Conservation (phyloP, 139 green algal species). For the Yamagishiella unicocca region DNA sequence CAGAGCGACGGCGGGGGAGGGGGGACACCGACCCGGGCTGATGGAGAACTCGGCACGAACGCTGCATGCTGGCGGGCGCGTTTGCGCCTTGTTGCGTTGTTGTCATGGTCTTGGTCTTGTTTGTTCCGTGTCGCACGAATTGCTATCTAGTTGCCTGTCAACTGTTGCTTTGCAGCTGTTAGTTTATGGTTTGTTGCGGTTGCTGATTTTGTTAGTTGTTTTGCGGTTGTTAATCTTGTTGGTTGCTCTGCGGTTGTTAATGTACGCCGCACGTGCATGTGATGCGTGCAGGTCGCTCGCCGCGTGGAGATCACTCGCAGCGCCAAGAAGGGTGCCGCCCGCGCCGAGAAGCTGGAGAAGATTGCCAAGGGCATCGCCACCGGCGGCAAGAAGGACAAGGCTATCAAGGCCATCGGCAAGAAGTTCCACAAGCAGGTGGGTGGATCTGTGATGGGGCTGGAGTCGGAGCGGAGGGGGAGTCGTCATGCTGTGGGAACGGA, state of each 20-base stretch:
- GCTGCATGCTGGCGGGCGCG: too few relatives aligned
- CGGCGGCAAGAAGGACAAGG: conserved; percentile 68
- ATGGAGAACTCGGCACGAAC: too few relatives aligned
- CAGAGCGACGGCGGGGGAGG: too few relatives aligned
- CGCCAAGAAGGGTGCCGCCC: conserved; percentile 56
- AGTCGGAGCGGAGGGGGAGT: too few relatives aligned
- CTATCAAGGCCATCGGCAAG: conserved; percentile 67
- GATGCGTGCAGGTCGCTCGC: conserved; percentile 61
- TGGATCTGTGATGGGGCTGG: too few relatives aligned
- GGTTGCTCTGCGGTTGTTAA: neutral
- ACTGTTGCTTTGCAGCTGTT: too few relatives aligned
- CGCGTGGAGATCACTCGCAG: conserved; percentile 59
- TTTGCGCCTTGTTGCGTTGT: too few relatives aligned
- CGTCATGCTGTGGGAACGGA: neutral
- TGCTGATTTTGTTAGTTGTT: neutral
- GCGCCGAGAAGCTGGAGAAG: conserved; percentile 76
- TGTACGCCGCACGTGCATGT: too few relatives aligned
- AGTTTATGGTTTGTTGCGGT: neutral
- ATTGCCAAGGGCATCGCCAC: conserved; percentile 67
- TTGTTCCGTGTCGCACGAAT: too few relatives aligned
- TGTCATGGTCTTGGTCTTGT: too few relatives aligned
- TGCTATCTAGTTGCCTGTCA: too few relatives aligned
- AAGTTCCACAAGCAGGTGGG: conserved; percentile 72
- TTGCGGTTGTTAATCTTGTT: neutral
- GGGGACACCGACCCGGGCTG: too few relatives aligned